phyloP scores from a whole-genome alignment of 176 grass and related monocot genomes.

The Hyparrhenia diplandra region DNA sequence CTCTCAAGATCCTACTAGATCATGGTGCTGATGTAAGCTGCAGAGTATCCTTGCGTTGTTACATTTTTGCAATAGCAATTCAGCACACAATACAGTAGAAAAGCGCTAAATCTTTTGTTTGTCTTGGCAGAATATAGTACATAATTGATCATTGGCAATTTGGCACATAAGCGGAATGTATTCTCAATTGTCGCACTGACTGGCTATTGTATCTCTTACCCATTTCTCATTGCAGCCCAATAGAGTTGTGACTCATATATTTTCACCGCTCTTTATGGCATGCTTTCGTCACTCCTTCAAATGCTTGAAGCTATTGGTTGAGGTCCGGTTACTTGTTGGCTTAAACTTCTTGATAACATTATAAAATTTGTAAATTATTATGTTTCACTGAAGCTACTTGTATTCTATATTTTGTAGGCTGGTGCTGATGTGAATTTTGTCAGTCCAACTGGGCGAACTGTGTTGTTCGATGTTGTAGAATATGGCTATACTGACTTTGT shows the following conservation, averaged over 20 bases:
- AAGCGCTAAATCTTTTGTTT: no score
- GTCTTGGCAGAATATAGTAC: no score
- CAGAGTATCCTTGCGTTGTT: not conserved
- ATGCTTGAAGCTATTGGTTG: constrained; percentile 30
- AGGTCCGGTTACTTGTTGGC: not conserved
- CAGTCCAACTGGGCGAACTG: not conserved
- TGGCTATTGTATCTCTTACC: not conserved
- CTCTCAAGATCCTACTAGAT: constrained; percentile 12
- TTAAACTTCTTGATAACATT: no score
- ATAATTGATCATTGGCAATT: no score
- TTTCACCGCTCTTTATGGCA: constrained; percentile 27
- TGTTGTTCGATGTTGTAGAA: constrained; percentile 5
- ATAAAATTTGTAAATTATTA: not conserved
- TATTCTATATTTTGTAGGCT: constrained; percentile 24
- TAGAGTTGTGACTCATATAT: not conserved
- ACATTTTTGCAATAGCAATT: no score
- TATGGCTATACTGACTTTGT: constrained; percentile 23
- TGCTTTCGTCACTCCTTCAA: constrained; percentile 5
- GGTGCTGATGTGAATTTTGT: constrained; percentile 44
- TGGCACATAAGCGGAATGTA: no score
- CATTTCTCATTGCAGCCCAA: constrained; percentile 16
- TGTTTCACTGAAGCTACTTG: not conserved
- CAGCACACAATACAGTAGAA: no score
- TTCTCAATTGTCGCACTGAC: no score
- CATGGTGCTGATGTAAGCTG: constrained; percentile 37